These are phyloP conservation scores for Comarum palustre DNA, from an alignment of 306 rosid genomes.

Conservation along the genomic window DNA sequence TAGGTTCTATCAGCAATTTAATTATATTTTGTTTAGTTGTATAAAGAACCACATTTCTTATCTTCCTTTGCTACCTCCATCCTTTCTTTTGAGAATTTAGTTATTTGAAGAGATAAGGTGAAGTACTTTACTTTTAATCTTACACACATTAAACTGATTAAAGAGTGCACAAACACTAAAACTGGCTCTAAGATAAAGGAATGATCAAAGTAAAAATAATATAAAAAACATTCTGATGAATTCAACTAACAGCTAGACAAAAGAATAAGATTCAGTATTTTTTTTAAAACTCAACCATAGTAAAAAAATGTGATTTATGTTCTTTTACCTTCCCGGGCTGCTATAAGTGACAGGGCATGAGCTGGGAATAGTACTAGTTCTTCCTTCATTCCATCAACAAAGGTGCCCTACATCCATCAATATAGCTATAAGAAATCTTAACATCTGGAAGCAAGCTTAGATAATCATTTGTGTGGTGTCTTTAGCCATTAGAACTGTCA, in stretches of 20 bases:
- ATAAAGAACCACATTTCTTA: not conserved
- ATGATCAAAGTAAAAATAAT: not conserved
- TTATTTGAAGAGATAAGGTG: not conserved
- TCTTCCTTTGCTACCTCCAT: not conserved
- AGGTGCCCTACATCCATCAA: conserved; percentile 69
- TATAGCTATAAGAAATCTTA: conserved; percentile 23
- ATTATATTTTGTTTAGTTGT: not conserved
- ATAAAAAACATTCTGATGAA: not conserved
- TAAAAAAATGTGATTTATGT: conserved; percentile 11
- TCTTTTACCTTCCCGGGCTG: conserved; percentile 93
- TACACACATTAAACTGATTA: not conserved
- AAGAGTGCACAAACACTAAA: not conserved
- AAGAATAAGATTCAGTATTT: not conserved
- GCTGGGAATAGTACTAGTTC: conserved; percentile 99
- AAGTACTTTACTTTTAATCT: not conserved
- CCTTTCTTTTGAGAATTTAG: not conserved
- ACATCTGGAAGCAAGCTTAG: conserved; percentile 15
- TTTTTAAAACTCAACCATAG: not conserved
- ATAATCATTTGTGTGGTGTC: not conserved
- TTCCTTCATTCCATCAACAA: conserved; percentile 94
- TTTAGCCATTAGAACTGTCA: not conserved
- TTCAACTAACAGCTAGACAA: not conserved
- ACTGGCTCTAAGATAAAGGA: not conserved
- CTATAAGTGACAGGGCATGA: conserved; percentile 94
- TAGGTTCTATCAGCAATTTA: not conserved